Conservation (phyloP, 2,329 filamentous ascomycete species). For the Colletotrichum musae region DNA sequence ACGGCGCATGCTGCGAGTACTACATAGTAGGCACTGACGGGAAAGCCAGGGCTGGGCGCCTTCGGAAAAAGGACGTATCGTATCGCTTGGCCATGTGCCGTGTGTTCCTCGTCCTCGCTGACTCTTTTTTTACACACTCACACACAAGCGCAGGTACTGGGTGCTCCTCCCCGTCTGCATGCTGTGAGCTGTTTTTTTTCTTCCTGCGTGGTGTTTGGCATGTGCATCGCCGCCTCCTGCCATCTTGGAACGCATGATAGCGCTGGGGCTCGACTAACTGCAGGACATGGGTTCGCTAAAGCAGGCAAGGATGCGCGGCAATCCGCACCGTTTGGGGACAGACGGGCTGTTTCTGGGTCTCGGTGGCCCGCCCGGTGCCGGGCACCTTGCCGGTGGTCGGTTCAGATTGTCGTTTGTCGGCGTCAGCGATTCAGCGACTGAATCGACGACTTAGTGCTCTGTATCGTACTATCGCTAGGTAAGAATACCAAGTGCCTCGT, state of each 20-base stretch:
- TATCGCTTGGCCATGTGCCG: conserved; percentile 14
- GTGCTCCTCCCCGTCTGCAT: neutral
- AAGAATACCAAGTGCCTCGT: too few species aligned
- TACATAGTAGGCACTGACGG: neutral
- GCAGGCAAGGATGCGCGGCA: conserved; percentile 28
- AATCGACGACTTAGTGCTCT: conserved; percentile 26
- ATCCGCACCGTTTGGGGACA: conserved; percentile 13
- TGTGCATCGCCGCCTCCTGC: conserved; percentile 24
- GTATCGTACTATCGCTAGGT: neutral
- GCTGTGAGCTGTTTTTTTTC: conserved; percentile 22
- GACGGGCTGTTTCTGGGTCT: conserved; percentile 3
- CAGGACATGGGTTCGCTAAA: conserved; percentile 23
- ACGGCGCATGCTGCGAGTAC: neutral
- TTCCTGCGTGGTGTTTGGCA: neutral
- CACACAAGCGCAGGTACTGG: neutral
- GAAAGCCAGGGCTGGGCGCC: conserved; percentile 1
- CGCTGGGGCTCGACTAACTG: conserved; percentile 11
- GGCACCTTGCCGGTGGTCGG: neutral
- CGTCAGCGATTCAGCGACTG: conserved; percentile 32
- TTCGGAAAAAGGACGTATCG: neutral
- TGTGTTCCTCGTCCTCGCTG: conserved; percentile 14
- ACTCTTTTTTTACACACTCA: neutral
- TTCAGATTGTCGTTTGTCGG: conserved; percentile 9
- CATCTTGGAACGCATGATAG: conserved; percentile 18
- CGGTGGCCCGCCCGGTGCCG: too few species aligned